phyloP scores from a whole-genome alignment of 495 filamentous ascomycete genomes.

The Penicillium verhagenii region DNA sequence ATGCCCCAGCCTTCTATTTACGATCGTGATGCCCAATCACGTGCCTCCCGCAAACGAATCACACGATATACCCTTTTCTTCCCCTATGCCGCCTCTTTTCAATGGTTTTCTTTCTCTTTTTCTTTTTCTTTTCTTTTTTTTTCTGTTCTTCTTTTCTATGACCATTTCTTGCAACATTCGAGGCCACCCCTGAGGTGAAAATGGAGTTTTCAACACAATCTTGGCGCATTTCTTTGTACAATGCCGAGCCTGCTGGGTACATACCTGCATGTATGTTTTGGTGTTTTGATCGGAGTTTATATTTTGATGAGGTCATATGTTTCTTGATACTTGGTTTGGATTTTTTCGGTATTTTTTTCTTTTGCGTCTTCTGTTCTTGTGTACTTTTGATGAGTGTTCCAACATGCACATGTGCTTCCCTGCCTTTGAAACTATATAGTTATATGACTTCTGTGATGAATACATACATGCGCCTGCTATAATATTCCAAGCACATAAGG shows the following conservation, averaged over 20 bases:
- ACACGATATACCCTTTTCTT: not conserved
- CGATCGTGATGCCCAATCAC: not conserved
- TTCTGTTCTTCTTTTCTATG: no score
- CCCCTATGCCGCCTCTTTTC: not conserved
- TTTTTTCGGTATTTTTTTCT: not conserved
- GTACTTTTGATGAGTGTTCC: not conserved
- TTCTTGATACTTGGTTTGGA: not conserved
- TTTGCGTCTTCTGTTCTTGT: not conserved
- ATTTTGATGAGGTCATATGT: no score
- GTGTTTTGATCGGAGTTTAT: not conserved
- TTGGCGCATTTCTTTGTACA: constrained; percentile 1
- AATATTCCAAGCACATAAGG: no score
- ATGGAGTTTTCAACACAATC: not conserved
- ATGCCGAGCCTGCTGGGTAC: not conserved
- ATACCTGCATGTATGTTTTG: not conserved
- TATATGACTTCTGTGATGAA: constrained; percentile 5
- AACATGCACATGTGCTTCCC: constrained; percentile 5
- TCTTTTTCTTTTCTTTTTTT: no score
- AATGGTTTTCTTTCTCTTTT: no score
- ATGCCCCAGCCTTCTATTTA: no score
- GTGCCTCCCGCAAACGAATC: not conserved
- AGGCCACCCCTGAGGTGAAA: not conserved
- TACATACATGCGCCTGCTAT: not conserved
- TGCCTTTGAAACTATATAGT: not conserved
- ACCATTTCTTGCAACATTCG: not conserved